phyloP scores from a whole-genome alignment of 164 flowering plant genomes.

The Annona squamosa region DNA sequence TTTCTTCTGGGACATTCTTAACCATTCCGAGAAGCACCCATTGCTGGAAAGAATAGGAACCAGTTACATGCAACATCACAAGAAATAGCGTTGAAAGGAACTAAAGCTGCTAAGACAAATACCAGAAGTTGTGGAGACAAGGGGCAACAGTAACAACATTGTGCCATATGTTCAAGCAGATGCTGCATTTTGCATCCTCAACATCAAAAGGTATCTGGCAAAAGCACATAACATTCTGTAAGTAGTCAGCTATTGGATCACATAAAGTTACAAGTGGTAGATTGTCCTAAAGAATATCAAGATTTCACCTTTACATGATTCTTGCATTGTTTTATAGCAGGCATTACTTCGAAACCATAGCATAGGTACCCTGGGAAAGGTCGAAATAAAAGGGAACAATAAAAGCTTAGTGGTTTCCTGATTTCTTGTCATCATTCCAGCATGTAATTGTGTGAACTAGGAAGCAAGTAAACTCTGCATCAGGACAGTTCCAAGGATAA shows the following conservation, averaged over 20 bases:
- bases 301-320: constrained; percentile 43
- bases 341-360: constrained; percentile 49
- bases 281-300: not conserved
- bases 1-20: constrained; percentile 59
- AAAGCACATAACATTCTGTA: constrained; percentile 5
- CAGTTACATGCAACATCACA: not conserved
- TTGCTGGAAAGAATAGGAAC: constrained; percentile 42
- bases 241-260: not conserved
- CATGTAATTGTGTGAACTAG: no score
- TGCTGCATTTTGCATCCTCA: constrained; percentile 84
- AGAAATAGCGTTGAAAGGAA: not conserved
- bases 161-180: constrained; percentile 91
- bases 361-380: constrained; percentile 40
- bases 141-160: constrained; percentile 93
- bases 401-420: not conserved
- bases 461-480: no score
- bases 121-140: constrained; percentile 96
- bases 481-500: no score
- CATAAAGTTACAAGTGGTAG: not conserved
- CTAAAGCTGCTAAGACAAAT: constrained; percentile 5
- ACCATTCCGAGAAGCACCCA: constrained; percentile 97
- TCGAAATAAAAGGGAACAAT: not conserved
- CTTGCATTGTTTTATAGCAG: constrained; percentile 23
- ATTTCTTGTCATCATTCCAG: not conserved
- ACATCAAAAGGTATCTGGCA: constrained; percentile 54